Evolutionary conservation across 1,284 basidiomycete genomes (phyloP), one percentile per base, ranked within the genome.

Genomic region (Apiotrichum gracile): DNA sequence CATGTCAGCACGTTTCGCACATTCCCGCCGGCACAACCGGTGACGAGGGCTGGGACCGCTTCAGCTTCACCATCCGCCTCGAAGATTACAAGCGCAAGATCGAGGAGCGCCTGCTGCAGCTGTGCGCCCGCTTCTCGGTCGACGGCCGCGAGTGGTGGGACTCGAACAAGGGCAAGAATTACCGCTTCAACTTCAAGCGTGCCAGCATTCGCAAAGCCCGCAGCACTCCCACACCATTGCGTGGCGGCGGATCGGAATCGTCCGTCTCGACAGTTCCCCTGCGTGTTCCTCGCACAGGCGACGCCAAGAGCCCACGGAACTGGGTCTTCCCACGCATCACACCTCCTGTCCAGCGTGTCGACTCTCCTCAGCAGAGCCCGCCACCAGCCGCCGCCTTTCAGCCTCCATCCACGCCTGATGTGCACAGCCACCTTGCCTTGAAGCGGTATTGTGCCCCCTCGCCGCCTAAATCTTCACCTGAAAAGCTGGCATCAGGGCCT

Each of bases 81-180:
- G 85, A 87, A 59, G 87, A 89, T 63, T 85, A 88, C 66, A 81
- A 82, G 47, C 76, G 79, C 40, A 82, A 81, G 55, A 77, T 92
- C n/a, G 78, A 80, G 34, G 80, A 83, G 9, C 79, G 85, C 33
- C 82, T 81, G 14, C 72, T 91, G 42, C 83, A 80, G 72, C 76
- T 89, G 21, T 88, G 83, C 29, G 81, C 80, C 4, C 78, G 85
- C 29, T 90, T 80, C 70, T 77, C 74, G 1, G 63, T 77, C 33
- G 67, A 73, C 21, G 74, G 75, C 14, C 59, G 64, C 19, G 77
- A 78, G 55, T 78, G 75, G 73, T 79, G 78, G 78, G 78, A 79
- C 57, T 77, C 77, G 40, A 78, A 77, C 61, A 54, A 65, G 21
- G 73, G 72, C 9, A 49, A 68, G 29, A 79, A 79, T 61, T 79